Conservation (phyloP, 1,284 basidiomycete genomes). For the Grifola frondosa region DNA sequence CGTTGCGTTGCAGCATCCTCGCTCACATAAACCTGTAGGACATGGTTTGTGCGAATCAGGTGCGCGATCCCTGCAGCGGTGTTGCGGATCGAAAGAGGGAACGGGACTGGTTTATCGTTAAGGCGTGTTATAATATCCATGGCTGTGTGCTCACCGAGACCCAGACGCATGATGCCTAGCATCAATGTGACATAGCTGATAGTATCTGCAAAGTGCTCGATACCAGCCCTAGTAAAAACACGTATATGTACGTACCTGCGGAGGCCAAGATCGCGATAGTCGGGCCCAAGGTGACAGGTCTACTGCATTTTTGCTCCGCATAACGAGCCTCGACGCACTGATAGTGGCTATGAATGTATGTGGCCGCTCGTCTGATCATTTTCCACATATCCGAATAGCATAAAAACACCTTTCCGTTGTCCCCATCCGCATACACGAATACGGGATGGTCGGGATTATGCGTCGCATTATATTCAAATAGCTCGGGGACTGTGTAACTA, state of each 20-base stretch:
- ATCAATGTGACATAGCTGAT: constrained; percentile 6
- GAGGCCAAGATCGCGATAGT: neutral
- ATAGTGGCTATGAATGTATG: too few relatives aligned
- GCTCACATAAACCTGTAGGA: constrained; percentile 6
- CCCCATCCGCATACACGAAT: constrained; percentile 18
- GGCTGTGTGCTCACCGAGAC: constrained; percentile 3
- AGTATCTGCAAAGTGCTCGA: constrained; percentile 1
- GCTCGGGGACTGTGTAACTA: constrained; percentile 16
- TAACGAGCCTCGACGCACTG: too few relatives aligned
- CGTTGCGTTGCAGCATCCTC: constrained; percentile 9
- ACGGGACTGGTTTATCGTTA: too few relatives aligned
- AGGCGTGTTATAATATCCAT: too few relatives aligned
- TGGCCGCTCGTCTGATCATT: too few relatives aligned
- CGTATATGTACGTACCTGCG: neutral
- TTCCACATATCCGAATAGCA: constrained; percentile 4
- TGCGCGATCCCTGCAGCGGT: constrained; percentile 12
- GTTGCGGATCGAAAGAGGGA: constrained; percentile 16
- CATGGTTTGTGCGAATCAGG: constrained; percentile 5
- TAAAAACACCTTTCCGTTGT: neutral
- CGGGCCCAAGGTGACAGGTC: neutral
- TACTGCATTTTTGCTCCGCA: too few relatives aligned
- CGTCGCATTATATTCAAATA: constrained; percentile 21
- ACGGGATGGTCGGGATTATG: constrained; percentile 22
- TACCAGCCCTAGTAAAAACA: neutral
- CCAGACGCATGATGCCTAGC: constrained; percentile 10